These are phyloP conservation scores for Xerocomellus amylosporus DNA, from an alignment of 768 basidiomycete species.

Conservation along the genomic window DNA sequence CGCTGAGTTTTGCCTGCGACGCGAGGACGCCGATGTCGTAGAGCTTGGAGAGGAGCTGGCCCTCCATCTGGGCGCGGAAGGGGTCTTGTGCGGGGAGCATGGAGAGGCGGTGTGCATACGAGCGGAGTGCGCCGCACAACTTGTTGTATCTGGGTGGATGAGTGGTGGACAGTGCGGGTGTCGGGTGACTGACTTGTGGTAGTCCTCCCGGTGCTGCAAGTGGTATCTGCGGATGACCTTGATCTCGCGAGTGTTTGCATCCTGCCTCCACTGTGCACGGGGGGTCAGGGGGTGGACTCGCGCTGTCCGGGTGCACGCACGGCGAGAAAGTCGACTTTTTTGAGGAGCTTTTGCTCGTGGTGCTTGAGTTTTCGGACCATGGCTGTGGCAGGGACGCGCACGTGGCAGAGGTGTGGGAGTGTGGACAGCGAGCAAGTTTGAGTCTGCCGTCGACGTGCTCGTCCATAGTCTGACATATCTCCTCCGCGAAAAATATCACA, in stretches of 20 bases:
- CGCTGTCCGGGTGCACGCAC: conserved; percentile 42
- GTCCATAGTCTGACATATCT: conserved; percentile 28
- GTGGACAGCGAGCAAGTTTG: conserved; percentile 20
- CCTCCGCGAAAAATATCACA: conserved; percentile 26
- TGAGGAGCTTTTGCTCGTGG: conserved; percentile 93
- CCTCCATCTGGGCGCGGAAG: conserved; percentile 81
- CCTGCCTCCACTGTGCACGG: conserved; percentile 84
- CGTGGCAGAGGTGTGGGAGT: conserved; percentile 33
- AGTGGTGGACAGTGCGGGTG: not conserved
- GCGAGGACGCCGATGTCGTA: conserved; percentile 97
- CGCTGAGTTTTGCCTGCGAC: conserved; percentile 82
- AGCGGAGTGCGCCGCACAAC: conserved; percentile 81
- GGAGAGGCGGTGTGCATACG: conserved; percentile 83
- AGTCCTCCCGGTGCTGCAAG: conserved; percentile 91
- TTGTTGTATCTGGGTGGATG: conserved; percentile 76
- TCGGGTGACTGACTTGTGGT: conserved; percentile 63
- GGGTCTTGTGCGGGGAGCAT: conserved; percentile 88
- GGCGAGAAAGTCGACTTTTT: conserved; percentile 95
- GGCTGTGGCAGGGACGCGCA: conserved; percentile 17
- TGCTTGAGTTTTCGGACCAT: conserved; percentile 93
- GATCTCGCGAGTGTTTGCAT: conserved; percentile 85
- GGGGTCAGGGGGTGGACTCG: conserved; percentile 2
- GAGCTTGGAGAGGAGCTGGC: conserved; percentile 84
- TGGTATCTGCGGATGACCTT: conserved; percentile 95
- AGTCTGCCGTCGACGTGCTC: conserved; percentile 32